These are phyloP conservation scores for Grosmannia huntii DNA, from an alignment of 2,329 filamentous ascomycete genomes.

Conservation along the genomic window DNA sequence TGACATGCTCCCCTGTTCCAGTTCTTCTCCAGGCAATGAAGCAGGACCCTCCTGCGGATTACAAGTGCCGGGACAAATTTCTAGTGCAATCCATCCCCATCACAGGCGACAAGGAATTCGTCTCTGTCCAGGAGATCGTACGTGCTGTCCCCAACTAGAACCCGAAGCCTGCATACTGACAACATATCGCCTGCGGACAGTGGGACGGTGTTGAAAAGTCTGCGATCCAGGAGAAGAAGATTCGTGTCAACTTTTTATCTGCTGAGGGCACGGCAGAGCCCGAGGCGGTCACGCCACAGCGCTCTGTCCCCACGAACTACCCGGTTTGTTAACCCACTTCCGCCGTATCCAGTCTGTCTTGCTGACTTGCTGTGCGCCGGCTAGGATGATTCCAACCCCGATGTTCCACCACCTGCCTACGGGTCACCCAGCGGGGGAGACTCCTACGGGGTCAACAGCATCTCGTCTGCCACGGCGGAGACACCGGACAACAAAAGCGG, in stretches of 20 bases:
- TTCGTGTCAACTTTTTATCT: slow-evolving; percentile 75
- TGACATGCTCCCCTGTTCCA: slow-evolving; percentile 22
- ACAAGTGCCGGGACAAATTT: slow-evolving; percentile 49
- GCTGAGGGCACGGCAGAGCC: slow-evolving; percentile 26
- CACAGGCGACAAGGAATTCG: slow-evolving; percentile 69
- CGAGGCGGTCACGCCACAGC: slow-evolving; percentile 17
- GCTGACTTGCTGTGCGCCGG: not conserved
- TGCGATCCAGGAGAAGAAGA: slow-evolving; percentile 84
- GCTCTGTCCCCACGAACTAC: slow-evolving; percentile 14
- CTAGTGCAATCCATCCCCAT: slow-evolving; percentile 36
- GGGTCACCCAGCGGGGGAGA: slow-evolving; percentile 18
- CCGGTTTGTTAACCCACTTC: not conserved
- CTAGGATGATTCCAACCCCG: slow-evolving; percentile 21
- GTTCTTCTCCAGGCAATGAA: slow-evolving; percentile 98
- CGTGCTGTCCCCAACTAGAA: slow-evolving; percentile 18
- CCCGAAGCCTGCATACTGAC: not conserved
- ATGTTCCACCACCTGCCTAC: slow-evolving; percentile 18
- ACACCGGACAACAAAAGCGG: slow-evolving; percentile 8
- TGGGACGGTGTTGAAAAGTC: slow-evolving; percentile 71
- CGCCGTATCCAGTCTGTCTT: not conserved
- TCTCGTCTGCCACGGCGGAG: not conserved
- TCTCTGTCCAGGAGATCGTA: slow-evolving; percentile 71
- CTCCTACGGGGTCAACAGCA: slow-evolving; percentile 12
- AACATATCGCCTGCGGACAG: slow-evolving; percentile 27
- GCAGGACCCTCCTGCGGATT: slow-evolving; percentile 72